A percentile compares a stretch with the other conserved stretches of the same genome.
Conservation (phyloP, 1,139 yeast species). For the Lodderomyces metapsilosis region DNA sequence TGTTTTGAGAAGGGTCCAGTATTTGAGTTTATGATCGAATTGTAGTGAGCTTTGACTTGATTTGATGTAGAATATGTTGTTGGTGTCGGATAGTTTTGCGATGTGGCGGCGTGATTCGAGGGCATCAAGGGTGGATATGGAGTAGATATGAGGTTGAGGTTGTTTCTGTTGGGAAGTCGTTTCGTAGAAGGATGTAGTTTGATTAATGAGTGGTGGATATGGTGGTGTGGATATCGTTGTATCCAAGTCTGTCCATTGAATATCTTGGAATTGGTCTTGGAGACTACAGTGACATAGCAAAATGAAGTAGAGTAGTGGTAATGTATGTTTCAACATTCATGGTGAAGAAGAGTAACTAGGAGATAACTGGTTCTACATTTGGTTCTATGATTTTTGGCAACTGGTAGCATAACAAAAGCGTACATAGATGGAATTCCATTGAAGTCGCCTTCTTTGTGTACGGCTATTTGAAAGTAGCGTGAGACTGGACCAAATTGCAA, state of each 20-base stretch:
- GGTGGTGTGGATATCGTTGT: neutral
- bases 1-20: conserved; percentile 10
- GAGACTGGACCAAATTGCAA: too few species aligned
- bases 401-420: neutral
- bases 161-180: neutral
- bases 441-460: too few species aligned
- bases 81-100: conserved; percentile 8
- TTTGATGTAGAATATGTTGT: conserved; percentile 13
- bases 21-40: conserved; percentile 7
- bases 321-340: neutral
- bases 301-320: neutral
- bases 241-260: neutral
- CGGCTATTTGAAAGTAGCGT: too few species aligned
- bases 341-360: neutral
- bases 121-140: conserved; percentile 11
- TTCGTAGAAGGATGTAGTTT: neutral
- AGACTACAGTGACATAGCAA: neutral
- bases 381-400: neutral
- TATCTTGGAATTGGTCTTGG: neutral
- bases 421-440: too few species aligned
- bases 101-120: conserved; percentile 8
- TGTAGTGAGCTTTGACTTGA: conserved; percentile 12
- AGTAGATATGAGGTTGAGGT: conserved; percentile 5
- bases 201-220: neutral
- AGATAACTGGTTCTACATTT: too few species aligned